Evolutionary conservation across 2,329 filamentous ascomycete genomes (phyloP).

Genomic region (Monosporascus sp.): DNA sequence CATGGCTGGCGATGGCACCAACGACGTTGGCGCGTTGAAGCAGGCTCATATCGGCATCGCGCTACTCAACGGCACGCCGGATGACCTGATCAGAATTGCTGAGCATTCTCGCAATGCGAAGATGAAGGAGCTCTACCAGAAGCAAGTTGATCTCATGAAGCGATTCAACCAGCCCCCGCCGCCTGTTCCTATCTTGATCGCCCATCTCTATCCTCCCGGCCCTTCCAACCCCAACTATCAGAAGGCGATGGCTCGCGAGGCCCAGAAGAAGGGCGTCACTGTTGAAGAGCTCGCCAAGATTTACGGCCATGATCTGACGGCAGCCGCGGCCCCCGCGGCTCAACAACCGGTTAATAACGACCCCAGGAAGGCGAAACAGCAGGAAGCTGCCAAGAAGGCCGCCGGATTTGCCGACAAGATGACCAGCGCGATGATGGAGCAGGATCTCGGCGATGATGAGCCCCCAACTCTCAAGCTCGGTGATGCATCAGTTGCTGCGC

Average conservation of each 20-base stretch:
- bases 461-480: constrained; percentile 95
- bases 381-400: constrained; percentile 65
- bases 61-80: constrained; percentile 86
- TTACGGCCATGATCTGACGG: constrained; percentile 53
- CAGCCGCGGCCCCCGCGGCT: constrained; percentile 62
- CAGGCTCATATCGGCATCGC: constrained; percentile 97
- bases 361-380: constrained; percentile 53
- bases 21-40: constrained; percentile 95
- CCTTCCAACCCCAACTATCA: constrained; percentile 89
- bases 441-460: constrained; percentile 80
- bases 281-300: constrained; percentile 51
- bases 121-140: constrained; percentile 99
- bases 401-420: constrained; percentile 80
- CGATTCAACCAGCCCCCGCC: constrained; percentile 91
- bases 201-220: constrained; percentile 89
- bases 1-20: constrained; percentile 98
- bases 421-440: constrained; percentile 82
- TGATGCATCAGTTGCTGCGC: constrained; percentile 93
- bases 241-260: constrained; percentile 85
- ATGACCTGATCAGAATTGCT: constrained; percentile 85
- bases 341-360: constrained; percentile 52
- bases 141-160: constrained; percentile 86
- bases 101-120: constrained; percentile 92
- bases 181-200: constrained; percentile 88
- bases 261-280: constrained; percentile 68